Percentiles rank a stretch among this genome's conserved stretches.
Evolutionary conservation across 1,139 yeast species (phyloP).

Genomic region (Saccharomyces pastorianus): DNA sequence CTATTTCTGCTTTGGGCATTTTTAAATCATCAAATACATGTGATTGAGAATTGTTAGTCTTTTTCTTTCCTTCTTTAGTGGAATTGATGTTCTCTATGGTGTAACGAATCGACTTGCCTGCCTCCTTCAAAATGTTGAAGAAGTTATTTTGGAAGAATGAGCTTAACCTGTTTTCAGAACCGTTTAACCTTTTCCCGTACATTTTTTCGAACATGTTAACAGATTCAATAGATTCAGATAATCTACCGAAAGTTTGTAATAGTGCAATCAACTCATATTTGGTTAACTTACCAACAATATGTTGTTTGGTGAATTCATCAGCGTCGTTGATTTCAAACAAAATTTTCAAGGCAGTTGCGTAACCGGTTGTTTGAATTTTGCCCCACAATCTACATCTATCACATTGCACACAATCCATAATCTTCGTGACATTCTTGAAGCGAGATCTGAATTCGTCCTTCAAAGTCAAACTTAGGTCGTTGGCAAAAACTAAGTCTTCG

Average conservation of each 20-base stretch:
- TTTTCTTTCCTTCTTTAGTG: slow-evolving; percentile 14
- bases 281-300: slow-evolving; percentile 44
- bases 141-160: slow-evolving; percentile 28
- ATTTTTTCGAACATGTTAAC: slow-evolving; percentile 60
- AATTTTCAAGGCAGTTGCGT: slow-evolving; percentile 89
- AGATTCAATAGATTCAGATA: slow-evolving; percentile 75
- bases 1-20: slow-evolving; percentile 19
- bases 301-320: slow-evolving; percentile 37
- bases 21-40: slow-evolving; percentile 19
- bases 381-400: slow-evolving; percentile 98
- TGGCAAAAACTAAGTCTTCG: slow-evolving; percentile 50
- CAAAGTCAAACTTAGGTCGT: slow-evolving; percentile 33
- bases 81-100: slow-evolving; percentile 11
- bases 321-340: slow-evolving; percentile 59
- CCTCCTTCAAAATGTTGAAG: slow-evolving; percentile 24
- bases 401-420: slow-evolving; percentile 98
- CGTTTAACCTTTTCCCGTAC: slow-evolving; percentile 35
- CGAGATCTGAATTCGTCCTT: slow-evolving; percentile 78
- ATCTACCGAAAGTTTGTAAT: slow-evolving; percentile 83
- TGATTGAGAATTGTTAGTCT: slow-evolving; percentile 3
- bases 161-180: slow-evolving; percentile 14
- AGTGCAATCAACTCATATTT: slow-evolving; percentile 86
- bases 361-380: slow-evolving; percentile 90
- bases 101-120: slow-evolving; percentile 16
- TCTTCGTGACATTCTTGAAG: slow-evolving; percentile 80